Evolutionary conservation across 768 basidiomycete genomes (phyloP), one percentile per base, ranked within the genome.

Genomic region (Phlebiopsis flavidoalba): DNA sequence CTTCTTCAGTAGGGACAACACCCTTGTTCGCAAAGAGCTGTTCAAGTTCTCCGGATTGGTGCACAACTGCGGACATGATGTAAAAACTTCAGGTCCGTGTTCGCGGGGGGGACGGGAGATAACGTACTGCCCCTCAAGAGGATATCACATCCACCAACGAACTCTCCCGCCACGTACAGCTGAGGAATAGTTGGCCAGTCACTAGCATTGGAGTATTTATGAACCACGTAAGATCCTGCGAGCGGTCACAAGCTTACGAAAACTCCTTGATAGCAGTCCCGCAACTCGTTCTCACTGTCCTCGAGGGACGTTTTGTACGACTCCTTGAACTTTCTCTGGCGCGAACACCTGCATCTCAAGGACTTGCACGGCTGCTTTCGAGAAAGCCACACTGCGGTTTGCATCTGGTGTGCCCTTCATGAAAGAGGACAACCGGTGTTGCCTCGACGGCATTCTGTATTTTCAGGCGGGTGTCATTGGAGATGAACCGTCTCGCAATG

Each of bases 181-280:
- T 99, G 96, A 11, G 96, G 96, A 64, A 99, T 87, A 19, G 96
- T 99, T 14, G 96, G 96, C 96, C 96, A 99, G 64, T 97, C 92
- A 22, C 95, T 98, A 67, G 5, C 24, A 19, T 60, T 4, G 3
- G 26, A 46, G 53, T 6, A 17, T 2, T 21, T 54, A 53, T 54
- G 31, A 47, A 12, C 24, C n/a, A 19, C 33, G 21, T 19, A 3
- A 12, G 43, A 31, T 15, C 1, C 31, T 6, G 40, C 52, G 14
- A 26, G 12, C 8, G 21, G 50, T 37, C 40, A 40, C n/a, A 46
- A 22, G 86, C 94, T 70, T 66, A 98, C 95, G 93, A 95, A 72
- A 93, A 98, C 73, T 98, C 95, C 75, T 99, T 98, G 72, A 98
- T 96, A 3, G 86, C 84, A 66, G 69, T 84, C 63, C n/a, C 96